Conservation (phyloP, 257 asterid genomes). For the Gentiana dahurica region DNA sequence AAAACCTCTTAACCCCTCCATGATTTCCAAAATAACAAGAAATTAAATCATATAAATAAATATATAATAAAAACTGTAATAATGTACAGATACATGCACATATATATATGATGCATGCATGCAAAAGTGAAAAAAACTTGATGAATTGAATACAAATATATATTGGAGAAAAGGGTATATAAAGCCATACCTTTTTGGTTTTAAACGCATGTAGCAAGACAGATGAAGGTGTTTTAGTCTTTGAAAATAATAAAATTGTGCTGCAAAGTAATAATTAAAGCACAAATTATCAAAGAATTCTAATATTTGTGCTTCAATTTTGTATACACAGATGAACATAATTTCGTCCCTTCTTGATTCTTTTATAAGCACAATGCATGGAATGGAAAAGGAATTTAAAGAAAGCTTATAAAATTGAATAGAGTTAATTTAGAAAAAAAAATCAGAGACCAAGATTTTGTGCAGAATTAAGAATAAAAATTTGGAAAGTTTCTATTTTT, state of each 20-base stretch:
- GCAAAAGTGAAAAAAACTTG: not conserved
- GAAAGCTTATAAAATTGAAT: not conserved
- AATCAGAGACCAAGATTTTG: not conserved
- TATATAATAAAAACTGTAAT: no score
- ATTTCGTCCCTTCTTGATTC: not conserved
- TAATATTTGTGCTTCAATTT: slow-evolving; percentile 7
- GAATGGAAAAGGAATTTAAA: not conserved
- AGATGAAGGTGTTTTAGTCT: slow-evolving; percentile 5
- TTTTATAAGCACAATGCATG: not conserved
- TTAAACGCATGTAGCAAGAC: slow-evolving; percentile 19
- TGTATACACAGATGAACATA: slow-evolving; percentile 8
- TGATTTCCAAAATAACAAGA: not conserved
- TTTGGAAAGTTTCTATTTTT: not conserved
- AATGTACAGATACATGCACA: not conserved
- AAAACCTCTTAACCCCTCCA: slow-evolving; percentile 12
- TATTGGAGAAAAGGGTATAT: not conserved
- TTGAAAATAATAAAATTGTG: not conserved
- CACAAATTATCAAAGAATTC: not conserved
- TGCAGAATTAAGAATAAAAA: not conserved
- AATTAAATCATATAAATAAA: slow-evolving; percentile 1
- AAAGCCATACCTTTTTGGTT: slow-evolving; percentile 21
- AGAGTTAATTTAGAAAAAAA: not conserved
- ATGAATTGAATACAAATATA: no score
- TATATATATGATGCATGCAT: not conserved
- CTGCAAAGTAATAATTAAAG: not conserved